phyloP scores from a whole-genome alignment of 805 yeast species.

The Maudiozyma barnettii region DNA sequence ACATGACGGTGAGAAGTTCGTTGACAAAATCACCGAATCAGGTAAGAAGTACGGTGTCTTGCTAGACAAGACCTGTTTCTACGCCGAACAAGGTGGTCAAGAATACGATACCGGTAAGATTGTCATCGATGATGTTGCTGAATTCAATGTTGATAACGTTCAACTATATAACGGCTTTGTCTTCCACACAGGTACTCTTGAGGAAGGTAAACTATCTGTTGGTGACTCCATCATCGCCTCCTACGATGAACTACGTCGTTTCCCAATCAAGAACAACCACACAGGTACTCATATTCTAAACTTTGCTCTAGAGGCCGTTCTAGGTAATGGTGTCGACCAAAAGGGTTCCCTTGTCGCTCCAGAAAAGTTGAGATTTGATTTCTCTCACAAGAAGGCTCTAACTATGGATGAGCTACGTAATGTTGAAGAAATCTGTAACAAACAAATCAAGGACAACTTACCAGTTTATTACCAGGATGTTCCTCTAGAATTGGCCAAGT shows the following conservation, averaged over 20 bases:
- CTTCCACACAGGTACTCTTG: slow-evolving; percentile 80
- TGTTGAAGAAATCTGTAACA: slow-evolving; percentile 68
- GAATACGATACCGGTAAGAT: slow-evolving; percentile 91
- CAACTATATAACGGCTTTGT: slow-evolving; percentile 92
- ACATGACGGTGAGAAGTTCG: slow-evolving; percentile 56
- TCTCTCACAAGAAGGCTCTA: slow-evolving; percentile 84
- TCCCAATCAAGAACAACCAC: slow-evolving; percentile 95
- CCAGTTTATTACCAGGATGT: slow-evolving; percentile 80
- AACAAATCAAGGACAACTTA: slow-evolving; percentile 59
- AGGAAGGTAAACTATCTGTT: slow-evolving; percentile 64
- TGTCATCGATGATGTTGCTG: slow-evolving; percentile 77
- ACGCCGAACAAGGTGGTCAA: slow-evolving; percentile 99
- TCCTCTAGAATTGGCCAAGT: slow-evolving; percentile 57
- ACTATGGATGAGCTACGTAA: slow-evolving; percentile 57
- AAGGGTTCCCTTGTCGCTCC: slow-evolving; percentile 94
- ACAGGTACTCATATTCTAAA: slow-evolving; percentile 96
- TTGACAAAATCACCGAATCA: slow-evolving; percentile 36
- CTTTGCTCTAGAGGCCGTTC: slow-evolving; percentile 73
- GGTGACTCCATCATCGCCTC: slow-evolving; percentile 73
- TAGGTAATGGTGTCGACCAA: slow-evolving; percentile 87
- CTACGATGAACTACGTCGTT: slow-evolving; percentile 86
- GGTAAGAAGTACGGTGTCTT: slow-evolving; percentile 65
- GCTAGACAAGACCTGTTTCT: slow-evolving; percentile 85
- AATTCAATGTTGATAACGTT: slow-evolving; percentile 84
- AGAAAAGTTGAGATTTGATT: slow-evolving; percentile 92